Evolutionary conservation across 495 filamentous ascomycete genomes (phyloP), one percentile per base, ranked within the genome.

Genomic region (Daldinia grandis): DNA sequence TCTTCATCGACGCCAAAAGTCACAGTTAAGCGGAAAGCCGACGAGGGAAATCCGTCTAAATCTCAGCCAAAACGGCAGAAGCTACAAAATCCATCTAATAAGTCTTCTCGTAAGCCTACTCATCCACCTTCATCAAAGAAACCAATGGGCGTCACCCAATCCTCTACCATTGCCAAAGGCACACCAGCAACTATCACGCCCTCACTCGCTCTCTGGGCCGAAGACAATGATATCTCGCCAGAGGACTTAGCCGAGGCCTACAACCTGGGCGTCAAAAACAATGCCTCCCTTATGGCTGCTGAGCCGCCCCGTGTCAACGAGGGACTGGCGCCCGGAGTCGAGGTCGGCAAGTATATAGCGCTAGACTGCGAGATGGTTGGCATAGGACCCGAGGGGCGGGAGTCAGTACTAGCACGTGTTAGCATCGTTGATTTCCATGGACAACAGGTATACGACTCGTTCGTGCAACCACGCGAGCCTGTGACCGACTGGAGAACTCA

Each of bases 341-440:
- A 91, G 50, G 75, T 91, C 50, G 94, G 94, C 57, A 95, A 93
- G 85, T 98, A 95, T 75, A 78, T 99, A 49, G 91, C 93, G 35
- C 86, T 99, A 49, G 96, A 99, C 82, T 98, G 95, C 79, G 95
- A 99, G 81, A 99, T 99, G 95, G 95, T 99, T 17, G 95, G 95
- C 40, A 88, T 93, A 10, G 93, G 93, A 2, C 88, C 90, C 1
- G 85, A 84, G 3, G 88, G 90, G 42, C 87, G 92, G 74, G 78
- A 81, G 10, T 90, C 89, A 10, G 87, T 87, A 3, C 86, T 98
- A 31, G 95, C 96, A 3, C 87, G 95, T 12, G 90, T 94, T 59
- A 93, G 91, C 74, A 82, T 96, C 24, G 93, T 97, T 73, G 97
- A 97, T 74, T 99, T 92, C 82, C 92, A 97, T 79, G 93, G 93